Evolutionary conservation across 495 filamentous ascomycete species (phyloP).

Genomic region (Podospora pseudopauciseta): DNA sequence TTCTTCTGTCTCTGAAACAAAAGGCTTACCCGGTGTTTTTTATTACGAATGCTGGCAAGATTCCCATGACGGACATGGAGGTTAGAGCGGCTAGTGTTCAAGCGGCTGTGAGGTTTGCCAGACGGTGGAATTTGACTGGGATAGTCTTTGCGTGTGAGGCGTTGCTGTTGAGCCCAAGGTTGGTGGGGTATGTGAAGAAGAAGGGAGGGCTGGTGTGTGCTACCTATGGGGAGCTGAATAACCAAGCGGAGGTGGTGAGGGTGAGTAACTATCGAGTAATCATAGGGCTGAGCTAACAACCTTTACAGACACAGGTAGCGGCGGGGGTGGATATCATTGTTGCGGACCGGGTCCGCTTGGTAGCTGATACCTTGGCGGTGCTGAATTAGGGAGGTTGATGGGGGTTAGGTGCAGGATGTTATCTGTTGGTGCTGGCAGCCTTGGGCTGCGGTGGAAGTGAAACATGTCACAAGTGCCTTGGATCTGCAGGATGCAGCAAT

Average conservation of each 20-base stretch:
- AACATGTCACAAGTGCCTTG: too few relatives aligned
- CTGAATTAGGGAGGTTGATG: not conserved
- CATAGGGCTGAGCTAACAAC: conserved; percentile 33
- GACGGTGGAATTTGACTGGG: conserved; percentile 35
- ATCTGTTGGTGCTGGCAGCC: too few relatives aligned
- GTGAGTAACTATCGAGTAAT: not conserved
- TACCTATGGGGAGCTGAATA: conserved; percentile 36
- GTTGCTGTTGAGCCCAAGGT: conserved; percentile 34
- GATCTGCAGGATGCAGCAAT: too few relatives aligned
- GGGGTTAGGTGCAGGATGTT: too few relatives aligned
- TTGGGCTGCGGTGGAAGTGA: too few relatives aligned
- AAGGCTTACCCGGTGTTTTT: conserved; percentile 41
- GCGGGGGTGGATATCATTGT: conserved; percentile 30
- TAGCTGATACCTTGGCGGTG: not conserved
- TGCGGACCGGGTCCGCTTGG: conserved; percentile 1
- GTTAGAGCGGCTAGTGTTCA: conserved; percentile 35
- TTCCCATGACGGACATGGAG: conserved; percentile 25
- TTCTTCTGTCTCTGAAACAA: conserved; percentile 41
- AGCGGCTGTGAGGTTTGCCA: conserved; percentile 39
- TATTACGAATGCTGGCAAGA: conserved; percentile 36
- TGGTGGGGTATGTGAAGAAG: conserved; percentile 34
- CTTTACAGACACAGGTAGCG: conserved; percentile 40
- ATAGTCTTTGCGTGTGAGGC: conserved; percentile 36
- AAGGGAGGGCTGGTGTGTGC: conserved; percentile 25
- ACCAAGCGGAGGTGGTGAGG: conserved; percentile 19